Base-by-base conservation (phyloP, 306 rosid genomes). In the Cucurbita argyrosperma region DNA sequence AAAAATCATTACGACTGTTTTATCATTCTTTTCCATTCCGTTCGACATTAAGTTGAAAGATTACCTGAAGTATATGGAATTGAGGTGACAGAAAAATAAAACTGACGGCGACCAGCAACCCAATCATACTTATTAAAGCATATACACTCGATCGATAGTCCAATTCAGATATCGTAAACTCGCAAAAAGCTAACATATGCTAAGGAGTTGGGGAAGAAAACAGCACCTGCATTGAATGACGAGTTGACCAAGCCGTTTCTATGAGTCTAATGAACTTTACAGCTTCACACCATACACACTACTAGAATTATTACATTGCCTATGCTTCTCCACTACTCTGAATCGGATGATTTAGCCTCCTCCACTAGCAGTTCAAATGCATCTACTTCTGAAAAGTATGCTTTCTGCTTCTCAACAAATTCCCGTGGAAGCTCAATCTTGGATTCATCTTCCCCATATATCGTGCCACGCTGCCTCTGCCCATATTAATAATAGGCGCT, bases 381-480 rank as follows among this genome's bases (percentile, higher is more conserved):
- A 81, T 92, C 93, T 10, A 92, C 75, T 84, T 90, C 96, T 56
- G 83, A 86, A 76, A 79, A 88, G 77, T 90, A 90, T 0, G 96
- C 90, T 50, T 65, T 83, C 82, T 92, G 92, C 76, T 87, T 76
- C 71, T 83, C 79, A 9, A 92, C 79, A 74, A 82, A 89, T 62
- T 86, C 93, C 75, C 79, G 75, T 1, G 85, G 77, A 77, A 82
- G 75, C n/a, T 78, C 80, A 64, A 74, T 50, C 71, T 83, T 55
- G 55, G 72, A 60, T 12, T 43, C 69, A 7, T 63, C 78, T 76
- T 84, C 49, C 9, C 35, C 38, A 57, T 64, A 16, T 10, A 80
- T 39, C 77, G n/a, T 9, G 4, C 18, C 69, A 57, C 69, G 74
- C 79, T 53, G 88, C 80, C 80, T 92, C 91, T 83, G 90, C 45